Evolutionary conservation across 2,329 filamentous ascomycete genomes (phyloP), one percentile per base, ranked within the genome.

Genomic region (Paraconiothyrium brasiliense): DNA sequence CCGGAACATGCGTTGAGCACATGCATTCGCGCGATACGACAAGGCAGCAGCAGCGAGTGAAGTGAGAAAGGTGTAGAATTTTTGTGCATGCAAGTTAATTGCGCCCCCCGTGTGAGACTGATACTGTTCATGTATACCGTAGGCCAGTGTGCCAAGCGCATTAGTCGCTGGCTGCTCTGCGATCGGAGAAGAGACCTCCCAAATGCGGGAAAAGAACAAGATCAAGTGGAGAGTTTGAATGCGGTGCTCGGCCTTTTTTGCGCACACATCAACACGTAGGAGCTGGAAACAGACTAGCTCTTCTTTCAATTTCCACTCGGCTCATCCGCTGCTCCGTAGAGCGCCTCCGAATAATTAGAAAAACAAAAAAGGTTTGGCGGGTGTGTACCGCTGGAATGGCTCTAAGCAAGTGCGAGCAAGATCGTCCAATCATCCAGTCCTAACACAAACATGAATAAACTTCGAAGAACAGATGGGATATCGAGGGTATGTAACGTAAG

Each of bases 401-500:
- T 32, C n/a, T 30, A 54, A 54, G 22, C 35, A 22, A 20, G 39
- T 20, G 20, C 22, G 49, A 56, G 37, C 51, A 54, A 54, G 66
- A 65, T 70, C 71, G 67, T 73, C 43, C 69, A 55, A 63, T 71
- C 64, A 64, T 71, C 65, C 44, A 66, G 39, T 61, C 41, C 41
- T 47, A 64, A 66, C 59, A 66, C 65, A 27, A 46, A 44, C 16
- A 27, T 41, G 30, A 49, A 50, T 56, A 58, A 64, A 67, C 65
- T 61, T 58, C 60, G 51, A 51, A 49, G 16, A 67, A 71, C 39
- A 58, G 58, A 60, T 54, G 54, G 64, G 63, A 70, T 68, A 69
- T 71, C 61, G 48, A 62, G 70, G 71, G 72, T 74, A 75, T 75
- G 62, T 59, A 74, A 68, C 66, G 61, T 63, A 61, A 66, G 63